These are phyloP conservation scores for Phytophthora pinifolia DNA, from an alignment of 352 stramenopile species.

Conservation along the genomic window DNA sequence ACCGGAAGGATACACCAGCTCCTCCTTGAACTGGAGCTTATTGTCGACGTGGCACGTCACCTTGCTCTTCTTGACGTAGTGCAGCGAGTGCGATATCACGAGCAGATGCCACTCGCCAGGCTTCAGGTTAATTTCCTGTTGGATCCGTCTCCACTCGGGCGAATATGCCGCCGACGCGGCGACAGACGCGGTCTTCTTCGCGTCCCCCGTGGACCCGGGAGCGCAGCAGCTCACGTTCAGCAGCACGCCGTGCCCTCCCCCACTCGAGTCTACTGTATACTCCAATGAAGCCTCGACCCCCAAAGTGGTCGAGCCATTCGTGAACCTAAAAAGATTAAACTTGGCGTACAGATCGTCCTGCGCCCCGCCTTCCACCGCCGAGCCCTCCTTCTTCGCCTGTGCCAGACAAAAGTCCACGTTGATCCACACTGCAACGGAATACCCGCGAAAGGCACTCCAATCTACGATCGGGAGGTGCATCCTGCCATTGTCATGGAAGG, in stretches of 20 bases:
- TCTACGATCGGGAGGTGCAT: constrained; percentile 79
- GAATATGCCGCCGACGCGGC: constrained; percentile 24
- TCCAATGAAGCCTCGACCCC: constrained; percentile 74
- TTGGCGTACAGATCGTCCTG: constrained; percentile 33
- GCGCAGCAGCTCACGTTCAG: constrained; percentile 62
- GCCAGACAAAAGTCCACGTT: constrained; percentile 42
- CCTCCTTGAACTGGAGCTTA: constrained; percentile 63
- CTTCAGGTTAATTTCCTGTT: constrained; percentile 38
- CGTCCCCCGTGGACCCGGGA: constrained; percentile 24
- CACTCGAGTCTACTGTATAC: constrained; percentile 36
- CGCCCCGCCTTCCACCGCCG: constrained; percentile 4
- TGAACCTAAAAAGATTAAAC: constrained; percentile 77
- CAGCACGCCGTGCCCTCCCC: constrained; percentile 25
- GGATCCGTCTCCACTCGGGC: constrained; percentile 66
- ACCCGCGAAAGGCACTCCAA: constrained; percentile 78
- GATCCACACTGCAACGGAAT: constrained; percentile 79
- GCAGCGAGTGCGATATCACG: constrained; percentile 72
- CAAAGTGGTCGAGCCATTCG: constrained; percentile 64
- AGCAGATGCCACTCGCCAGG: constrained; percentile 69
- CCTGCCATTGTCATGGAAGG: constrained; percentile 55
- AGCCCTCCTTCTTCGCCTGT: constrained; percentile 19
- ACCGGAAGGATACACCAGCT: constrained; percentile 76
- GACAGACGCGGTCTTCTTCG: constrained; percentile 37
- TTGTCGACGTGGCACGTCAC: constrained; percentile 74
- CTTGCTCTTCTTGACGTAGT: constrained; percentile 87